Conservation (phyloP, 805 yeast species). For the Metschnikowia dekortorum region DNA sequence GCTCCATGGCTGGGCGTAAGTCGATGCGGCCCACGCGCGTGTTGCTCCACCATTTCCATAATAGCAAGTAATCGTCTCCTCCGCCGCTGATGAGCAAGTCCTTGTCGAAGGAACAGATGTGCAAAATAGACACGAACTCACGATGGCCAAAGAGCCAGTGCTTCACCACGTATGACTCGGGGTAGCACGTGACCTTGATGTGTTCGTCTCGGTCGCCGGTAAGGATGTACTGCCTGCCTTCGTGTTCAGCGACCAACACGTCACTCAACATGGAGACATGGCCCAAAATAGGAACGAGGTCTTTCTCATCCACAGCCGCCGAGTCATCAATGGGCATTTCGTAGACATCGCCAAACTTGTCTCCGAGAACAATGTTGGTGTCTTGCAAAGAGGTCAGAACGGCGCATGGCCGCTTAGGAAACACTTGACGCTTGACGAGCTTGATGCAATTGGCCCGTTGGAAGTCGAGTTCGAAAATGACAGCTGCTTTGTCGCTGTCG, state of each 20-base stretch:
- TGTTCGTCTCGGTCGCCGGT: constrained; percentile 97
- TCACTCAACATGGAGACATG: constrained; percentile 97
- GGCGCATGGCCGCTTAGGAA: constrained; percentile 92
- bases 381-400: constrained; percentile 55
- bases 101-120: constrained; percentile 49
- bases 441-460: constrained; percentile 40
- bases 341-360: constrained; percentile 95
- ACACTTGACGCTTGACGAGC: constrained; percentile 63
- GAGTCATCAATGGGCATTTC: constrained; percentile 42
- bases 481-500: constrained; percentile 78
- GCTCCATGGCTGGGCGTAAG: constrained; percentile 35
- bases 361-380: constrained; percentile 63
- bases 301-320: constrained; percentile 36
- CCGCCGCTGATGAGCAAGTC: constrained; percentile 74
- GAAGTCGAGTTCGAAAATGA: constrained; percentile 49
- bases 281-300: constrained; percentile 70
- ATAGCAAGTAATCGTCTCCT: constrained; percentile 71
- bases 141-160: constrained; percentile 83
- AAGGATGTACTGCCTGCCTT: constrained; percentile 51
- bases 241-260: constrained; percentile 41
- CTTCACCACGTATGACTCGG: constrained; percentile 72
- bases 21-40: constrained; percentile 46
- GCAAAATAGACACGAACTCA: constrained; percentile 71
- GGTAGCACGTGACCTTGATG: constrained; percentile 76
- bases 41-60: constrained; percentile 73